These are phyloP conservation scores for Suillus weaverae DNA, from an alignment of 768 basidiomycete genomes.

Conservation along the genomic window DNA sequence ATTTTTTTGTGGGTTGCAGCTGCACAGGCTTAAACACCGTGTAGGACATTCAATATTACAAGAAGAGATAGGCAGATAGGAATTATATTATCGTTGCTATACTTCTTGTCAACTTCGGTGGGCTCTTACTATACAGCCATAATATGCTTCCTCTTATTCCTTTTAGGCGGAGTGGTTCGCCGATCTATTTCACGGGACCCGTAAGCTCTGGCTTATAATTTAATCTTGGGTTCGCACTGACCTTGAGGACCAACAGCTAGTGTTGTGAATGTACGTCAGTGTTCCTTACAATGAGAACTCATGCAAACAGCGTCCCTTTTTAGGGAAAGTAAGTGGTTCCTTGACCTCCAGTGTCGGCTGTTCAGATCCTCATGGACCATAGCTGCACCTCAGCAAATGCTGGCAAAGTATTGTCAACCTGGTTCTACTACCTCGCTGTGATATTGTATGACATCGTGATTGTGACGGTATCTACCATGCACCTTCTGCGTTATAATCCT, in stretches of 20 bases:
- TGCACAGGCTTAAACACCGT: not conserved
- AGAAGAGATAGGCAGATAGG: not conserved
- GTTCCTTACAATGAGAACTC: slow-evolving; percentile 35
- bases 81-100: not conserved
- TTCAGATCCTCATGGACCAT: not conserved
- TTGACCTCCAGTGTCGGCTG: not conserved
- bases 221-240: not conserved
- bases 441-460: slow-evolving; percentile 23
- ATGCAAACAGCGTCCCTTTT: not conserved
- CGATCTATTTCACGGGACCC: not conserved
- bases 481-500: not conserved
- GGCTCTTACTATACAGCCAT: not conserved
- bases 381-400: slow-evolving; percentile 49
- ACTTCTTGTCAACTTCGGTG: not conserved
- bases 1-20: slow-evolving; percentile 25
- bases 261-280: slow-evolving; percentile 13
- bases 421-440: slow-evolving; percentile 59
- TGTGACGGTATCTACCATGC: slow-evolving; percentile 41
- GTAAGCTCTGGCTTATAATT: not conserved
- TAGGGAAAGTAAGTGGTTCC: not conserved
- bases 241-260: not conserved
- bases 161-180: not conserved
- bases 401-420: slow-evolving; percentile 42
- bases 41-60: not conserved
- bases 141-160: not conserved